Evolutionary conservation across 2,329 filamentous ascomycete genomes (phyloP).

Genomic region (Neonectria sp.): DNA sequence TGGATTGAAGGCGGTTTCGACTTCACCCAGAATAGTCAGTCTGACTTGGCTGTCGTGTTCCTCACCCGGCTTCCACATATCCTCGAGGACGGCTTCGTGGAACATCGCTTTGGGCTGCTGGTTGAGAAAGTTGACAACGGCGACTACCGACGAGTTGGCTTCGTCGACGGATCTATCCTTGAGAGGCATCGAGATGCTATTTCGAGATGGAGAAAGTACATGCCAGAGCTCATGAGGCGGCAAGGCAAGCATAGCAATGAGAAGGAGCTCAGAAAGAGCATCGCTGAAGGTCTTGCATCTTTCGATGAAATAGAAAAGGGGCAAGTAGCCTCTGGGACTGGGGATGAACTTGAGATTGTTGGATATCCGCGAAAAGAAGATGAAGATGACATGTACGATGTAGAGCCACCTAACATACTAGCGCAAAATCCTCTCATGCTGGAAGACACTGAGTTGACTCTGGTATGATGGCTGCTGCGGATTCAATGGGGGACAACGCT

Average conservation of each 20-base stretch:
- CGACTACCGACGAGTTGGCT: not conserved
- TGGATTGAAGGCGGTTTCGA: not conserved
- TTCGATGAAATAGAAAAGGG: not conserved
- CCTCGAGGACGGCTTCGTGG: not conserved
- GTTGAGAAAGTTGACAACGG: not conserved
- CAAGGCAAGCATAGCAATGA: not conserved
- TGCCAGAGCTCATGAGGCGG: not conserved
- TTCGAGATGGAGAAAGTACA: not conserved
- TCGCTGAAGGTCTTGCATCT: not conserved
- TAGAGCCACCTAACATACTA: not conserved
- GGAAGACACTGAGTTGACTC: not conserved
- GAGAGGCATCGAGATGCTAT: not conserved
- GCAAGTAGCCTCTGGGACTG: not conserved
- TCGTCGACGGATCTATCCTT: not conserved
- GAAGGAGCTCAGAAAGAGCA: not conserved
- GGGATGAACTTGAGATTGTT: not conserved
- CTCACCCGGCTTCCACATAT: not conserved
- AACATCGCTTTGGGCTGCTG: not conserved
- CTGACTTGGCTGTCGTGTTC: not conserved
- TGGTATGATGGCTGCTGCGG: not conserved
- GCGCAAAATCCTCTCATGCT: not conserved
- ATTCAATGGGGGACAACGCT: not conserved
- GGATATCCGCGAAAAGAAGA: not conserved
- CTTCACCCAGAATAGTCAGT: not conserved
- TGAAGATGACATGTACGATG: not conserved